Conservation (phyloP, 495 filamentous ascomycete genomes). For the Penicillium fimorum region DNA sequence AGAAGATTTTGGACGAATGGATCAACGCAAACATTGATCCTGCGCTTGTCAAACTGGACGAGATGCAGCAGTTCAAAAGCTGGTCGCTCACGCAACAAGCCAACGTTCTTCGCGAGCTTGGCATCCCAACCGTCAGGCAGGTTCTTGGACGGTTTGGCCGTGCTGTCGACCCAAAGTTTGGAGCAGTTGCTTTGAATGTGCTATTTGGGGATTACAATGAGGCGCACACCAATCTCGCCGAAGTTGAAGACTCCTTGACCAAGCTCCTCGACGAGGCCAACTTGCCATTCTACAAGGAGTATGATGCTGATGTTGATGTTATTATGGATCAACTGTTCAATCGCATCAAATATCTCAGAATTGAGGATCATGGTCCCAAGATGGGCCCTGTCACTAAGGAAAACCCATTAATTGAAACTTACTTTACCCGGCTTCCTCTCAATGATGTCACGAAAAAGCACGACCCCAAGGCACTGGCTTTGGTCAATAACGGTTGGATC, state of each 20-base stretch:
- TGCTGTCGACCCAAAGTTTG: conserved; percentile 61
- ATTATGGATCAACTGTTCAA: conserved; percentile 91
- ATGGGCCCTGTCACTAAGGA: conserved; percentile 71
- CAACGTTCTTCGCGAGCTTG: conserved; percentile 58
- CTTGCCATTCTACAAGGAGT: conserved; percentile 83
- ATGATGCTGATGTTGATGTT: conserved; percentile 76
- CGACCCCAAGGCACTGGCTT: conserved; percentile 68
- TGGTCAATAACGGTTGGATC: conserved; percentile 98
- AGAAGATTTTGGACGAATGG: conserved; percentile 71
- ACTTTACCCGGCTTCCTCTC: conserved; percentile 87
- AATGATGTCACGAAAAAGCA: conserved; percentile 79
- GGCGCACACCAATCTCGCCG: conserved; percentile 33
- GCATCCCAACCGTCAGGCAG: conserved; percentile 63
- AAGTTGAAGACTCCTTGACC: conserved; percentile 48
- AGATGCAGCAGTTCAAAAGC: conserved; percentile 44
- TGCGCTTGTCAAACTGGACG: conserved; percentile 35
- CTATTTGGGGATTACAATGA: conserved; percentile 67
- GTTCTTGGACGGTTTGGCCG: conserved; percentile 78
- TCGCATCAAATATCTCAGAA: conserved; percentile 84
- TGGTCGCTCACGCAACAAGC: conserved; percentile 61
- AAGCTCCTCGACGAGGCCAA: conserved; percentile 82
- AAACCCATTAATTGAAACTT: conserved; percentile 86
- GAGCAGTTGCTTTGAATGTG: conserved; percentile 65
- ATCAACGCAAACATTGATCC: conserved; percentile 50
- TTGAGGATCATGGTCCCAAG: conserved; percentile 91